Evolutionary conservation across 805 yeast genomes (phyloP), one percentile per base, ranked within the genome.

Genomic region (Wickerhamomyces mucosus): DNA sequence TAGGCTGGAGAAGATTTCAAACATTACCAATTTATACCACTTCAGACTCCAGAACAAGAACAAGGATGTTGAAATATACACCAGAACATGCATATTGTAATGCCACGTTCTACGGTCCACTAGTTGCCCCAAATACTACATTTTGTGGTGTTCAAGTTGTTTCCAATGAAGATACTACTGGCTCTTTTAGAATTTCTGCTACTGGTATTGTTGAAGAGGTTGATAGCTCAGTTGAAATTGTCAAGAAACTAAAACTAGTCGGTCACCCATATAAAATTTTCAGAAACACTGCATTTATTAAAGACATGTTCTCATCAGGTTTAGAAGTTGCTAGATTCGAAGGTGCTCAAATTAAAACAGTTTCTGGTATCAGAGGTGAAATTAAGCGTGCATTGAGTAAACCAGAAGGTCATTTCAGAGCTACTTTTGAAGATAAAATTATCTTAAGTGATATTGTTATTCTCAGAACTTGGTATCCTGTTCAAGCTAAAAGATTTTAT

Each of bases 1-100:
- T 92, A 26, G 99, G 99, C 23, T 92, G 98, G 99, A 76, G 99
- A 63, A 70, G 99, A 56, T 94, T 92, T 63, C 99, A 92, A 59
- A 88, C 98, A 0, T 61, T 89, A 34, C 99, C 99, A 7, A 70
- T 92, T 17, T 92, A 88, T 55, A 88, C 98, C 4, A 92, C 98
- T 0, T 76, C 95, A 6, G 99, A 92, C 58, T 92, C 98, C 6
- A 72, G 99, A 61, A 92, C 99, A 11, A 74, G 99, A 65, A 89
- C 88, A 50, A 79, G 98, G 63, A 84, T 92, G 96, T 69, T 92
- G 60, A 92, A 92, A 54, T 92, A 92, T 55, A 92, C 98, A 0
- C 98, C 98, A 7, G 99, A 92, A 52, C 99, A 92, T 57, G 84
- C 96, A 16, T 89, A 81, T 55, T 92, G 98, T 67, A 77, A 79